Evolutionary conservation across 164 flowering plant genomes (phyloP).

Genomic region (Stephania japonica): DNA sequence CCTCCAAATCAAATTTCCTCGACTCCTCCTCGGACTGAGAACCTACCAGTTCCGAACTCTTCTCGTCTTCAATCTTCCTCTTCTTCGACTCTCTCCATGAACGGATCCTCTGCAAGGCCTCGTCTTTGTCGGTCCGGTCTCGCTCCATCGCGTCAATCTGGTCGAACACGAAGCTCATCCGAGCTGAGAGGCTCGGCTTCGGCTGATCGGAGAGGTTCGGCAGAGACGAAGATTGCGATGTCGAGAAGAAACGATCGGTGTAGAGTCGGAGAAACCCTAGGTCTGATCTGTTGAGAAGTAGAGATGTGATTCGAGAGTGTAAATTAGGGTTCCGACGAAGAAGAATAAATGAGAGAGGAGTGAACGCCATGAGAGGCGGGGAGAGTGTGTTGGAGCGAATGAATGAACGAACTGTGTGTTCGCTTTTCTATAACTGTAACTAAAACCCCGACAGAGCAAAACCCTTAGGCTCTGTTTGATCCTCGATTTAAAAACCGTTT

Average conservation of each 20-base stretch:
- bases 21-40: slow-evolving; percentile 4
- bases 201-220: slow-evolving; percentile 30
- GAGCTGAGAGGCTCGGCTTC: slow-evolving; percentile 62
- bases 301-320: slow-evolving; percentile 8
- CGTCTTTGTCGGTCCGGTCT: slow-evolving; percentile 56
- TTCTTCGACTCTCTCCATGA: slow-evolving; percentile 74
- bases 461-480: not conserved
- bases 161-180: slow-evolving; percentile 91
- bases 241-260: slow-evolving; percentile 23
- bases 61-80: slow-evolving; percentile 13
- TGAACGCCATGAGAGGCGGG: slow-evolving; percentile 23
- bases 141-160: slow-evolving; percentile 84
- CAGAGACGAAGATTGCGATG: slow-evolving; percentile 18
- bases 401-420: not conserved
- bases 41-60: slow-evolving; percentile 4
- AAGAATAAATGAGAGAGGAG: slow-evolving; percentile 29
- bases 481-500: no score
- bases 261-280: slow-evolving; percentile 4
- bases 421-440: not conserved
- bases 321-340: slow-evolving; percentile 11
- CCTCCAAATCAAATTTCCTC: slow-evolving; percentile 10
- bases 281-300: not conserved
- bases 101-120: slow-evolving; percentile 73
- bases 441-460: not conserved
- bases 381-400: not conserved